Evolutionary conservation across 768 basidiomycete species (phyloP).

Genomic region (Tylopilus vinaceipallidus): DNA sequence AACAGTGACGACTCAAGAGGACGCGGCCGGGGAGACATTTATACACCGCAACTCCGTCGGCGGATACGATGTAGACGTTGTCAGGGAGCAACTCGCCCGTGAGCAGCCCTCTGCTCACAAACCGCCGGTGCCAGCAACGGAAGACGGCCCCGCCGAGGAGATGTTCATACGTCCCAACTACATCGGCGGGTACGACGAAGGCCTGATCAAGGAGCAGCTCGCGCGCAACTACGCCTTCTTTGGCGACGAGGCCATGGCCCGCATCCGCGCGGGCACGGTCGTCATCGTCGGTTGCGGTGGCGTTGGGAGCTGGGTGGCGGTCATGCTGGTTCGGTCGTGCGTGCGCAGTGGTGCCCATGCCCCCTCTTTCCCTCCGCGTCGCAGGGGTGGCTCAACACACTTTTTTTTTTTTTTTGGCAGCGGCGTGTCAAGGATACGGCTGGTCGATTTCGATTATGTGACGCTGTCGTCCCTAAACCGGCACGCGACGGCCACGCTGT

Average conservation of each 20-base stretch:
- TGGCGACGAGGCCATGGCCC: conserved; percentile 83
- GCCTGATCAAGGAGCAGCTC: conserved; percentile 83
- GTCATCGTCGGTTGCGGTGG: conserved; percentile 95
- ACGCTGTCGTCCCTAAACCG: conserved; percentile 93
- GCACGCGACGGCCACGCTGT: conserved; percentile 85
- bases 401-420: conserved; percentile 38
- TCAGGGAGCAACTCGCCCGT: conserved; percentile 76
- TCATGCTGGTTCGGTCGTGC: conserved; percentile 90
- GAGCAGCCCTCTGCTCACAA: not conserved
- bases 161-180: conserved; percentile 15
- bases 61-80: conserved; percentile 71
- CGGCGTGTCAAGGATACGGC: conserved; percentile 70
- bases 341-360: conserved; percentile 29
- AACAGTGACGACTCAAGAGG: conserved; percentile 5
- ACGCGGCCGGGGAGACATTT: conserved; percentile 10
- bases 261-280: conserved; percentile 70
- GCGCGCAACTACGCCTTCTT: conserved; percentile 95
- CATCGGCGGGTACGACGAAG: conserved; percentile 61
- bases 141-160: conserved; percentile 10
- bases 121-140: not conserved
- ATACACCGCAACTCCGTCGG: conserved; percentile 17
- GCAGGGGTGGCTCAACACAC: not conserved
- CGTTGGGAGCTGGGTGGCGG: conserved; percentile 93
- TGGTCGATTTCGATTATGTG: conserved; percentile 96
- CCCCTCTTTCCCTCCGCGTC: not conserved